These are phyloP conservation scores for Leucogyrophana mollusca DNA, from an alignment of 768 basidiomycete species.

Conservation along the genomic window DNA sequence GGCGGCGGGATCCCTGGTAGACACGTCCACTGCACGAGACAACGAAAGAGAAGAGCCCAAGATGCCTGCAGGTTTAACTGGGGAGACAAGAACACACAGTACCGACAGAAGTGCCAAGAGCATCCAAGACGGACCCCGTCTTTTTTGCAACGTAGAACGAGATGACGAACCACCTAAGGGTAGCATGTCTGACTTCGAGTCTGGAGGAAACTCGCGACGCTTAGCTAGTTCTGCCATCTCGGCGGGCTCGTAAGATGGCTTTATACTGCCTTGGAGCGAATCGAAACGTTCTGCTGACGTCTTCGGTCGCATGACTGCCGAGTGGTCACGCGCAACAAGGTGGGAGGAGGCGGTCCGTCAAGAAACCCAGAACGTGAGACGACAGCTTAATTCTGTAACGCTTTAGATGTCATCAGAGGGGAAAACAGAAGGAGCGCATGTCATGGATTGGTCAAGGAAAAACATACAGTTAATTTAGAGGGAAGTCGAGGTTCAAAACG, in stretches of 20 bases:
- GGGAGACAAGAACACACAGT: not conserved
- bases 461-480: too few relatives aligned
- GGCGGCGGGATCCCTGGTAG: conserved; percentile 1
- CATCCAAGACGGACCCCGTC: not conserved
- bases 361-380: not conserved
- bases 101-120: not conserved
- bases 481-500: too few relatives aligned
- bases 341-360: not conserved
- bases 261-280: not conserved
- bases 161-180: too few relatives aligned
- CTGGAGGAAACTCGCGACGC: too few relatives aligned
- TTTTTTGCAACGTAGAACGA: not conserved
- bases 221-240: too few relatives aligned
- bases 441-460: too few relatives aligned
- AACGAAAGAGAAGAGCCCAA: not conserved
- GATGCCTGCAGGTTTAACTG: not conserved
- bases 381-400: too few relatives aligned
- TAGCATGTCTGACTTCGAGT: too few relatives aligned
- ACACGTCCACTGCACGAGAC: not conserved
- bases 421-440: not conserved
- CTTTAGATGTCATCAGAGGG: not conserved
- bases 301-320: not conserved
- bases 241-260: not conserved
- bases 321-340: not conserved
- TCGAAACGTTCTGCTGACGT: not conserved